A percentile compares a stretch with the other conserved stretches of the same genome.
Conservation (phyloP, 208 protist genomes). For the Angomonas deanei region DNA sequence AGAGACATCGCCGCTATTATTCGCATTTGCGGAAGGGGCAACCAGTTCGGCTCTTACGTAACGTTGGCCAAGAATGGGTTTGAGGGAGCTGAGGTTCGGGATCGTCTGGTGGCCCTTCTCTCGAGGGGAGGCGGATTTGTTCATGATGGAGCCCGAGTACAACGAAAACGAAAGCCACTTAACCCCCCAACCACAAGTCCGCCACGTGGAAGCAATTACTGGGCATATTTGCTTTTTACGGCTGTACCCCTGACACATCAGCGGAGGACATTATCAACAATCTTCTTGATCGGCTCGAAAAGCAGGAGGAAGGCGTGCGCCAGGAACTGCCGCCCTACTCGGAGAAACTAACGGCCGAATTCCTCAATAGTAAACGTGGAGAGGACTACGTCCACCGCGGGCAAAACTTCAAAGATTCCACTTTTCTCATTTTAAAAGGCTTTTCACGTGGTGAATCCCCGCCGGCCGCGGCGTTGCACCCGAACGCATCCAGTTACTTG, state of each 20-base stretch:
- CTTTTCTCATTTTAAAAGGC: conserved; percentile 71
- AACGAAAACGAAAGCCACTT: conserved; percentile 9
- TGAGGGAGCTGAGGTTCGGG: conserved; percentile 44
- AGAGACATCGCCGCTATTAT: conserved; percentile 66
- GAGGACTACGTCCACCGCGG: conserved; percentile 56
- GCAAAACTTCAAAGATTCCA: conserved; percentile 60
- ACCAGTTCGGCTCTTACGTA: conserved; percentile 78
- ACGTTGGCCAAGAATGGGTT: conserved; percentile 45
- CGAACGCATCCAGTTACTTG: conserved; percentile 83
- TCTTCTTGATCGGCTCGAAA: conserved; percentile 63
- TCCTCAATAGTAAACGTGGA: conserved; percentile 41
- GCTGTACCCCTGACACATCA: conserved; percentile 67
- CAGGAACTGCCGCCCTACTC: conserved; percentile 77
- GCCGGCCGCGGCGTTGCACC: conserved; percentile 54
- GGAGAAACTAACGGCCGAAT: conserved; percentile 27
- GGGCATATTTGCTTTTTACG: conserved; percentile 85
- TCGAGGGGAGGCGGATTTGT: conserved; percentile 79
- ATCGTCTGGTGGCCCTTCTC: conserved; percentile 74
- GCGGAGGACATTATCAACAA: conserved; percentile 68
- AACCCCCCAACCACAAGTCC: conserved; percentile 23
- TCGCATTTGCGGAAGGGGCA: conserved; percentile 76
- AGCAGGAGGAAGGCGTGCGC: conserved; percentile 32
- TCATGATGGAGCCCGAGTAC: conserved; percentile 68
- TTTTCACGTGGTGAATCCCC: conserved; percentile 50
- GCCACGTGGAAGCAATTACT: conserved; percentile 90